Conservation (phyloP, 148 eudicot species). For the Nepenthes mirabilis region DNA sequence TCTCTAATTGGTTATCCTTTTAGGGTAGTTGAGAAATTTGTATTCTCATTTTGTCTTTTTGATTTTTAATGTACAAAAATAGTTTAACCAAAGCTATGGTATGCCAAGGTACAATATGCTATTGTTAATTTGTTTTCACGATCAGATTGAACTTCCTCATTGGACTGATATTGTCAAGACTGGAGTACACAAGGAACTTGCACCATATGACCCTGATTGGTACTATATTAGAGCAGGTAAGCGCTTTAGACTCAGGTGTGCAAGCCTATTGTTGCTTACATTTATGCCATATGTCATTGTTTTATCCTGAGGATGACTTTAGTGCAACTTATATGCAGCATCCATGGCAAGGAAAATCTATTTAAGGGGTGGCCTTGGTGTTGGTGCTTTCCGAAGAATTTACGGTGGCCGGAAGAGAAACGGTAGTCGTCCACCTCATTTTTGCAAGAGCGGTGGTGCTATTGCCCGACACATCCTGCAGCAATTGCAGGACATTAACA, state of each 20-base stretch:
- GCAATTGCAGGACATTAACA: constrained; percentile 52
- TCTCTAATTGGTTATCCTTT: too few relatives aligned
- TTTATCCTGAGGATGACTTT: neutral
- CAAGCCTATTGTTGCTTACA: neutral
- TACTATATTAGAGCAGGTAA: constrained; percentile 51
- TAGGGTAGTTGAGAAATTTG: too few relatives aligned
- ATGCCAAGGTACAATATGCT: too few relatives aligned
- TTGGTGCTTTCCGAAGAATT: constrained; percentile 65
- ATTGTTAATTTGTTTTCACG: neutral
- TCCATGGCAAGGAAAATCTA: constrained; percentile 88
- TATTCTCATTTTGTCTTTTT: too few relatives aligned
- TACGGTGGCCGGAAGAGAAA: constrained; percentile 86
- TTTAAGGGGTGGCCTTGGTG: constrained; percentile 79
- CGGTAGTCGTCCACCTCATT: constrained; percentile 75
- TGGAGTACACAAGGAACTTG: constrained; percentile 42
- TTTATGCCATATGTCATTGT: neutral
- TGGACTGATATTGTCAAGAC: constrained; percentile 64
- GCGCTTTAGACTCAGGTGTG: neutral
- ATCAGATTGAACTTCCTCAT: constrained; percentile 50
- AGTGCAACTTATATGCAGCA: constrained; percentile 18
- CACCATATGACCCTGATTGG: constrained; percentile 61
- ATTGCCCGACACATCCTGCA: constrained; percentile 75
- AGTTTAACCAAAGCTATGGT: too few relatives aligned
- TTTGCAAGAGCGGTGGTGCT: constrained; percentile 73
- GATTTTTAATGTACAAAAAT: too few relatives aligned